phyloP scores from a whole-genome alignment of 2,329 filamentous ascomycete species.

The Penicillium occitanis region DNA sequence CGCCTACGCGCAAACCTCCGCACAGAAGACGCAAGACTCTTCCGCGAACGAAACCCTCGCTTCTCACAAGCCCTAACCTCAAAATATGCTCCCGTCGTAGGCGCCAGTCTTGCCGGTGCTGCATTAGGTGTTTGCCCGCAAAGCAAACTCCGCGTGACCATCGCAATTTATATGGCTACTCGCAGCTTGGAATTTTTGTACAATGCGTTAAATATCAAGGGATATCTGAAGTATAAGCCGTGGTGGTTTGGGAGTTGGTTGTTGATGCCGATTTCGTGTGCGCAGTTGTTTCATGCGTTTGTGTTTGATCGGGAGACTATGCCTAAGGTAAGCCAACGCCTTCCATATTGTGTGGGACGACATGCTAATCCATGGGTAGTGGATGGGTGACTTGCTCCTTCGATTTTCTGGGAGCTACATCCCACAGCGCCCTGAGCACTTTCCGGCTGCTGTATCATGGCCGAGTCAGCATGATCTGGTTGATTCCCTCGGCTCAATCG shows the following conservation, averaged over 20 bases:
- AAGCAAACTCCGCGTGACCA: conserved; percentile 70
- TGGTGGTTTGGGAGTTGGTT: conserved; percentile 86
- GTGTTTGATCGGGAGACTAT: conserved; percentile 76
- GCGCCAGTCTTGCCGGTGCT: conserved; percentile 81
- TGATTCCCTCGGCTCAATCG: conserved; percentile 78
- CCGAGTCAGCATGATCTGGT: conserved; percentile 73
- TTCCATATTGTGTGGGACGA: background rate
- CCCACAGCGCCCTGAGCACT: conserved; percentile 66
- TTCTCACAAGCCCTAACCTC: conserved; percentile 75
- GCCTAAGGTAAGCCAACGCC: conserved; percentile 53
- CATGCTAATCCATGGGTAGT: conserved; percentile 30
- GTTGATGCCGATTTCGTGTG: conserved; percentile 72
- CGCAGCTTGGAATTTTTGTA: conserved; percentile 82
- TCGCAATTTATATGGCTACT: conserved; percentile 79
- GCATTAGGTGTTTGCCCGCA: conserved; percentile 74
- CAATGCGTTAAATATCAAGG: conserved; percentile 75
- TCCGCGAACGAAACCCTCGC: conserved; percentile 77
- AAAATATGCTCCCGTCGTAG: conserved; percentile 80
- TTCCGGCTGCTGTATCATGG: conserved; percentile 69
- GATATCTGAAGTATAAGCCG: conserved; percentile 66
- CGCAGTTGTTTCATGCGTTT: conserved; percentile 73
- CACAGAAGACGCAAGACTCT: conserved; percentile 74
- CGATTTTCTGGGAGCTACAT: conserved; percentile 76
- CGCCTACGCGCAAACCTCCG: conserved; percentile 76
- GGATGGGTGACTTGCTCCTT: conserved; percentile 65